phyloP scores from a whole-genome alignment of 768 basidiomycete genomes.

The Crassisporium funariophilum region DNA sequence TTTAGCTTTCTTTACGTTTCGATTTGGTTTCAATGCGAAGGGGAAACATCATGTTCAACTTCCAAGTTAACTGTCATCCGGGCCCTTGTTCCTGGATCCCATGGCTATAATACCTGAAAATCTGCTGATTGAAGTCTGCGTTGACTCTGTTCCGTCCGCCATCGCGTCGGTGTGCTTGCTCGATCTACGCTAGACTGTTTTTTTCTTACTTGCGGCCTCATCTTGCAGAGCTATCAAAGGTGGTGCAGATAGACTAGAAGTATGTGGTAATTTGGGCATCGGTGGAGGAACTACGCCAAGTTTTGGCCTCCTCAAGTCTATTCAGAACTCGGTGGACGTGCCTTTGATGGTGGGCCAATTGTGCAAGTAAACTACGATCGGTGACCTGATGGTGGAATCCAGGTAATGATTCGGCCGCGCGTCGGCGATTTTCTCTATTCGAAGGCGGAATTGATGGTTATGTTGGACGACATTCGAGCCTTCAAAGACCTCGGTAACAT shows the following conservation, averaged over 20 bases:
- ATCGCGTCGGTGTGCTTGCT: slow-evolving; percentile 18
- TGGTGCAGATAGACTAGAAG: slow-evolving; percentile 76
- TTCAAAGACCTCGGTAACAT: slow-evolving; percentile 57
- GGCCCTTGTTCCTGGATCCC: not conserved
- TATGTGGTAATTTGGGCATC: slow-evolving; percentile 67
- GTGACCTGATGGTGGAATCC: no score
- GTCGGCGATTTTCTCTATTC: slow-evolving; percentile 80
- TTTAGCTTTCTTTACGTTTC: not conserved
- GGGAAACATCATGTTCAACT: not conserved
- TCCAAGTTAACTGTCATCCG: not conserved
- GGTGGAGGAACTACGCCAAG: slow-evolving; percentile 87
- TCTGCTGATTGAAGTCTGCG: slow-evolving; percentile 28
- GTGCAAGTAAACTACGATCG: no score
- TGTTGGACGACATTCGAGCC: slow-evolving; percentile 68
- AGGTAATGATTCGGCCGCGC: slow-evolving; percentile 84
- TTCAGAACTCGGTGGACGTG: slow-evolving; percentile 49
- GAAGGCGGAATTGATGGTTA: slow-evolving; percentile 64
- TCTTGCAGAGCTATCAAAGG: slow-evolving; percentile 61
- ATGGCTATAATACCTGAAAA: slow-evolving; percentile 11
- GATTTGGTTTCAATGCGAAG: no score
- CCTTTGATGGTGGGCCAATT: slow-evolving; percentile 65
- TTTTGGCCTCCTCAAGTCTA: slow-evolving; percentile 65
- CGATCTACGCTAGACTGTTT: not conserved
- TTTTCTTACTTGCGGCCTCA: not conserved
- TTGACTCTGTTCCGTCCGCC: slow-evolving; percentile 31